These are phyloP conservation scores for Bifiguratus adelaidae DNA, from an alignment of 192 early-diverging fungal species.

Conservation along the genomic window DNA sequence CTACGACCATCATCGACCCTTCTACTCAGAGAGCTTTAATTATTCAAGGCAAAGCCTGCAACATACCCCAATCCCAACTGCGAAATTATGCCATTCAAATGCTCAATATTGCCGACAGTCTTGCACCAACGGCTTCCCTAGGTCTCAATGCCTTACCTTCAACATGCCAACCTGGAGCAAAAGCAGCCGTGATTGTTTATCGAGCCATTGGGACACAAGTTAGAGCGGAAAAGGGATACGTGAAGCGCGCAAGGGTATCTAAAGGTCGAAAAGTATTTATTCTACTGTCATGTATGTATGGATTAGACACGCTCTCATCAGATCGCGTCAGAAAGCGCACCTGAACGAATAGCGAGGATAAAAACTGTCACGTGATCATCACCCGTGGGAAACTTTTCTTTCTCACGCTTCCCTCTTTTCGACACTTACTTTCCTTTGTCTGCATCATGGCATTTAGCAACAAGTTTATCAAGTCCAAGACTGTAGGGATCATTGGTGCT, in stretches of 20 bases:
- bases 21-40: slow-evolving; percentile 1
- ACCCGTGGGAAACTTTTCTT: too few relatives aligned
- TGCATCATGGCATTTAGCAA: too few relatives aligned
- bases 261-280: background rate
- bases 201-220: slow-evolving; percentile 25
- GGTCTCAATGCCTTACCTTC: slow-evolving; percentile 22
- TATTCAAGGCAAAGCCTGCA: slow-evolving; percentile 4
- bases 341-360: too few relatives aligned
- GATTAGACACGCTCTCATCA: too few relatives aligned
- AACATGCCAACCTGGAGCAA: slow-evolving; percentile 19
- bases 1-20: slow-evolving; percentile 13
- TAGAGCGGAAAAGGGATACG: slow-evolving; percentile 14
- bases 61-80: slow-evolving; percentile 7
- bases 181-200: slow-evolving; percentile 31
- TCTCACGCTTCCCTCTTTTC: too few relatives aligned
- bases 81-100: slow-evolving; percentile 6
- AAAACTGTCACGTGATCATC: too few relatives aligned
- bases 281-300: background rate
- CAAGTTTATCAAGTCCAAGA: slow-evolving; percentile 52
- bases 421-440: too few relatives aligned
- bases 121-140: slow-evolving; percentile 1
- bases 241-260: slow-evolving; percentile 11
- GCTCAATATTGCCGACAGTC: slow-evolving; percentile 11
- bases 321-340: too few relatives aligned
- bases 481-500: slow-evolving; percentile 63